These are phyloP conservation scores for Pythium dissotocum DNA, from an alignment of 352 stramenopile genomes.

Conservation along the genomic window DNA sequence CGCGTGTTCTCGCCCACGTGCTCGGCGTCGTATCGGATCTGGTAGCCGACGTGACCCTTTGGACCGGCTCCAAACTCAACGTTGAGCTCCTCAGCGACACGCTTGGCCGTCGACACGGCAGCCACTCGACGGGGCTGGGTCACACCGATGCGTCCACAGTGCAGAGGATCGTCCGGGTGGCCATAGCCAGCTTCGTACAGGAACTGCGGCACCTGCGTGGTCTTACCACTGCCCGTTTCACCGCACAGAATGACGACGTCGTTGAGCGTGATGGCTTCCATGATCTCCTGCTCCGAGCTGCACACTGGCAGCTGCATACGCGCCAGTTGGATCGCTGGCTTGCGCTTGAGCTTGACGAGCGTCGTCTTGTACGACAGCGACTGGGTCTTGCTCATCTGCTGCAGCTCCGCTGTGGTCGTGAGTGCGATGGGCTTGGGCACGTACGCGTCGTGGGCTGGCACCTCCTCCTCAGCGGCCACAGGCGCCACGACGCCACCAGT, in stretches of 20 bases:
- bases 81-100: slow-evolving; percentile 97
- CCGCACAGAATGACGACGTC: slow-evolving; percentile 98
- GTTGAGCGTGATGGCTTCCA: slow-evolving; percentile 95
- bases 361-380: slow-evolving; percentile 66
- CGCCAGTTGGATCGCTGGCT: slow-evolving; percentile 82
- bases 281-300: slow-evolving; percentile 99
- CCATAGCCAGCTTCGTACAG: slow-evolving; percentile 93
- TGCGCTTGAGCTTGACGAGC: slow-evolving; percentile 75
- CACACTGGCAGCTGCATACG: slow-evolving; percentile 97
- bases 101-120: slow-evolving; percentile 97
- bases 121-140: slow-evolving; percentile 98
- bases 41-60: slow-evolving; percentile 92
- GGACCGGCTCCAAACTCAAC: slow-evolving; percentile 59
- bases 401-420: slow-evolving; percentile 63
- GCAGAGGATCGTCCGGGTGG: slow-evolving; percentile 49
- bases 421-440: slow-evolving; percentile 69
- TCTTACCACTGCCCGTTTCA: slow-evolving; percentile 98
- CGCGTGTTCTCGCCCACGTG: slow-evolving; percentile 89
- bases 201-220: slow-evolving; percentile 98
- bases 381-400: slow-evolving; percentile 45
- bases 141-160: slow-evolving; percentile 89
- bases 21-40: slow-evolving; percentile 97
- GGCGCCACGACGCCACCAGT: neutral
- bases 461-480: slow-evolving; percentile 26
- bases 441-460: slow-evolving; percentile 45